Evolutionary conservation across 2,329 filamentous ascomycete species (phyloP), one percentile per base, ranked within the genome.

Genomic region (Blastomyces percursus): DNA sequence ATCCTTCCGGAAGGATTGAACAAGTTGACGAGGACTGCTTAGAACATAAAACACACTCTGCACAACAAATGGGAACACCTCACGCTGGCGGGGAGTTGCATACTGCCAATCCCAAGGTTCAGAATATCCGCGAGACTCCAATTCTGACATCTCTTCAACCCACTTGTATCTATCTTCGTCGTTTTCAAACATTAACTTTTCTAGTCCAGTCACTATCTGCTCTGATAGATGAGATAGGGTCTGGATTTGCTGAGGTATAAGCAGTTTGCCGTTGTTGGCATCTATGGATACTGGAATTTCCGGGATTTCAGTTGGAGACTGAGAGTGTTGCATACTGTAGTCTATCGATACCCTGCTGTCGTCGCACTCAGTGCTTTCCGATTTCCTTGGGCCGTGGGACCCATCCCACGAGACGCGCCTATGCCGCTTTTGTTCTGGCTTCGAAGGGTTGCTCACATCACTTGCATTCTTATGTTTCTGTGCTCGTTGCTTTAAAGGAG

Each of bases 31-130:
- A 27, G 75, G 71, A 60, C 69, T 74, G 64, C 77, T 74, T 54
- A 80, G 64, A 16, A 76, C 72, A 64, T 75, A 80, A 63, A 74
- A 76, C 1, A 79, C 71, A 61, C 77, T 79, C 64, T 80, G 78
- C 8, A 73, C 70, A 59, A 79, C 64, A 64, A 79, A 79, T 5
- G 74, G 69, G 59, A 75, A 77, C 19, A 69, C 71, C 52, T 73
- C 66, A 21, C 73, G 73, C 62, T 77, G 75, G 5, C 69, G 68
- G 48, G 64, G 62, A n/a, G 74, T 74, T 54, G 75, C 73, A 67
- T 71, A 73, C 52, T 65, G 68, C 74, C 74, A 76, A 35, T 75
- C 72, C 6, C 71, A 70, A 35, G 72, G 70, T 11, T 77, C 74
- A 50, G 73, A 72, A 50, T 68, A 73, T 11, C 75, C 75, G 55